Evolutionary conservation across 106 monocot genomes (phyloP).

Genomic region (Dendrobium catenatum): DNA sequence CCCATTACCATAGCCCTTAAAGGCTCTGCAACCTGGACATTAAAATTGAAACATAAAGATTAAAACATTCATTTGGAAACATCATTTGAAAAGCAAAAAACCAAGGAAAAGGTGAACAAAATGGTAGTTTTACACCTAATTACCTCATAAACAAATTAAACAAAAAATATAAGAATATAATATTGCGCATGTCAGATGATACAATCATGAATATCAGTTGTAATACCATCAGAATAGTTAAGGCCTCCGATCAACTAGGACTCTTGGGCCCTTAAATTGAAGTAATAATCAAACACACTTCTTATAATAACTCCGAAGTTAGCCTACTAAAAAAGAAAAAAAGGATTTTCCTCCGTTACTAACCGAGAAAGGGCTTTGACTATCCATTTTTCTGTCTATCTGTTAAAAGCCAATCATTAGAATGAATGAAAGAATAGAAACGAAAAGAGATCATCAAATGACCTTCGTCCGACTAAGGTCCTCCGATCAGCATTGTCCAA

Average conservation of each 20-base stretch:
- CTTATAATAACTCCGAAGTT: neutral
- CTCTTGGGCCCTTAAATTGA: neutral
- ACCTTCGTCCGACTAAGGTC: no score
- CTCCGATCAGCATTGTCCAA: no score
- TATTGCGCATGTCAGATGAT: no score
- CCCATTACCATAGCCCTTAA: slow-evolving; percentile 98
- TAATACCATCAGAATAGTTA: neutral
- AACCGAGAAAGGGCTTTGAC: no score
- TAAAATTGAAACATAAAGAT: neutral
- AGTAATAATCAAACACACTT: neutral
- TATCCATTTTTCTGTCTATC: no score
- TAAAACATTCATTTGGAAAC: neutral
- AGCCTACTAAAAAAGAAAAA: no score
- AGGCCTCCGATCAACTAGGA: neutral
- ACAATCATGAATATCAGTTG: neutral
- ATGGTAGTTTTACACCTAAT: neutral
- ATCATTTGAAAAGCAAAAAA: neutral
- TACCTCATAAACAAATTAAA: neutral
- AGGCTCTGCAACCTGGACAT: slow-evolving; percentile 81
- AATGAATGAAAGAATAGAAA: no score
- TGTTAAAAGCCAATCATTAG: no score
- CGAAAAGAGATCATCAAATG: no score
- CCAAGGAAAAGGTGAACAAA: neutral
- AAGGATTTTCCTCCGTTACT: no score
- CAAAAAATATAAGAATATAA: neutral